Base-by-base conservation (phyloP, 768 basidiomycete genomes). In the Russula sp. region DNA sequence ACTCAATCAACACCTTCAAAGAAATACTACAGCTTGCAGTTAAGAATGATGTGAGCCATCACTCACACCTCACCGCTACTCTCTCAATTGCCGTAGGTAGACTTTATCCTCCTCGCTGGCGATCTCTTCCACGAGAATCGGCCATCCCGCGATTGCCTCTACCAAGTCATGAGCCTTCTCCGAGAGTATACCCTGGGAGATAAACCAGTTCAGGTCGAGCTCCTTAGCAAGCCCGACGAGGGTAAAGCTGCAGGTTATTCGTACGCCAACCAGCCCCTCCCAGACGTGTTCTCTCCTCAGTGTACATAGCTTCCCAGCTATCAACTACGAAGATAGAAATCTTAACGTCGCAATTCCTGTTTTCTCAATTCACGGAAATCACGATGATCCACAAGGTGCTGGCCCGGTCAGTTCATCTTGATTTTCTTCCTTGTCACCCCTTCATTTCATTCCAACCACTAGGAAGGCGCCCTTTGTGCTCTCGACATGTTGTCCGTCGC, bases 281-380 rank as follows among this genome's bases (percentile, higher is more conserved):
- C 20, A 18, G n/a, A 32, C 34, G 0, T 35, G 57, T 44, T 55
- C 22, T 34, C 32, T 63, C 48, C 59, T 62, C 34, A 55, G 35
- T 59, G 52, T 22, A 1, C 27, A 6, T 68, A 98, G 94, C 16
- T 99, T 98, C 71, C 97, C 97, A 13, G 93, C 94, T 1, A 77
- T 99, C 66, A 98, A 99, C 73, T 98, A 98, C 71, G 94, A 99
- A 74, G 96, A 99, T 69, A 85, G 88, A 2, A 98, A 99, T 72
- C 79, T 98, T 61, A 99, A 99, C 72, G 82, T 99, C 55, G 85
- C 84, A 4, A 92, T 97, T n/a, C 97, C 97, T 3, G 90, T 98
- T 34, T 99, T 99, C 75, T 98, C 96, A 0, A 98, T 99, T 56
- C 97, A 99, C 70, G 97, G 97, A 48, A 99, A 99, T 71, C 97